Base-by-base conservation (phyloP, 2,329 filamentous ascomycete species). In the Colletotrichum sp. region DNA sequence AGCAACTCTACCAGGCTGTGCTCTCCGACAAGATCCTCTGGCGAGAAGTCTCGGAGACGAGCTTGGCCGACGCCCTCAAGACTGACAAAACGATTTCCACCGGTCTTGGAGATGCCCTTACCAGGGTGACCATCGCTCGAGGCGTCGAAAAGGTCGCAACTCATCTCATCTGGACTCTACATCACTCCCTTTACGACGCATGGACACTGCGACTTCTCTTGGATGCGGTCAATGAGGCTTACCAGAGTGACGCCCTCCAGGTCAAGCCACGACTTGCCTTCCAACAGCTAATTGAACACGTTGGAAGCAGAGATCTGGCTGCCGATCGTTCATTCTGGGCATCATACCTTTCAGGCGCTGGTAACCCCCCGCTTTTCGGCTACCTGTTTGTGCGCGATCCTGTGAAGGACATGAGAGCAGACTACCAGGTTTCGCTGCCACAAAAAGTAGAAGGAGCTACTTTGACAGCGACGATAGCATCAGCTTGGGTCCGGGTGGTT, bases 131-230 rank as follows among this genome's bases (percentile, higher is more conserved):
- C 5, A 24, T 78, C 21, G 69, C 76, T 1, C 59, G 65, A 32
- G 10, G 73, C 16, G 26, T 5, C 6, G 36, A 55, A 5, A 39
- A 69, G 3, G 15, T 28, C 12, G 26, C 18, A 10, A 16, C 8
- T 4, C 28, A 65, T 52, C 63, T 78, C 4, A 34, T 77, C 0
- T 77, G 71, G 71, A 77, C 75, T 2, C 39, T 78, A 1, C 77
- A 78, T 18, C 77, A 77, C 30, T 55, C 71, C 5, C 64, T 78
- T 9, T 77, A 76, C 8, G 77, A 78, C 24, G 75, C 71, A 4
- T 77, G 77, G 77, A 68, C 75, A 10, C 21, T 77, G 13, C 63
- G 71, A 24, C 57, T 77, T 15, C 67, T 81, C 7, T 57, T 81
- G 16, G 71, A 77, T 16, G 34, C 71, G 3, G 55, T 79, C 2